A percentile compares a stretch with the other conserved stretches of the same genome.
phyloP scores from a whole-genome alignment of 306 rosid species.

The Quercus gilva region DNA sequence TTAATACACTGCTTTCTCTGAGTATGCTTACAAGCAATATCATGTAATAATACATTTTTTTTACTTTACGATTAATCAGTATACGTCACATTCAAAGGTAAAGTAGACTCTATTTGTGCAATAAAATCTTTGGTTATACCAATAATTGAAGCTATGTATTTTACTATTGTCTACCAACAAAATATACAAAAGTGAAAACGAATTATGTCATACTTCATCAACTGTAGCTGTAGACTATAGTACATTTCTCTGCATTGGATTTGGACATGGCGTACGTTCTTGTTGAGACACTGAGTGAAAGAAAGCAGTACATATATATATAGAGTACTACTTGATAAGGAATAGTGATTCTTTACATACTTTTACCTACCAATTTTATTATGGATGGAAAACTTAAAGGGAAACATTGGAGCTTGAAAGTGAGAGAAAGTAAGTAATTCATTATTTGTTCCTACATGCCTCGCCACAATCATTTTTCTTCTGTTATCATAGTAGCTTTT shows the following conservation, averaged over 20 bases:
- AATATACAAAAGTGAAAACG: too few species aligned
- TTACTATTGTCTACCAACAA: too few species aligned
- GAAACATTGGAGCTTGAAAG: not conserved
- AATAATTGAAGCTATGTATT: not conserved
- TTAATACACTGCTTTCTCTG: conserved; percentile 29
- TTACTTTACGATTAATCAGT: conserved; percentile 25
- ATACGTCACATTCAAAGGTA: conserved; percentile 4
- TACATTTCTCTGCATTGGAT: too few species aligned
- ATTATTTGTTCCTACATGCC: not conserved
- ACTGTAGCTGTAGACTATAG: too few species aligned
- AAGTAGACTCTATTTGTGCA: not conserved
- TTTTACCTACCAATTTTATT: not conserved
- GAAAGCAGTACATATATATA: not conserved
- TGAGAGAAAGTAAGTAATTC: not conserved
- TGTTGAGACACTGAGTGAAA: not conserved
- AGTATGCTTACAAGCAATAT: conserved; percentile 36
- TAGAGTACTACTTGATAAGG: not conserved
- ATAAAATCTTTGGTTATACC: too few species aligned
- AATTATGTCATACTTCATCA: too few species aligned
- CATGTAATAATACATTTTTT: conserved; percentile 4
- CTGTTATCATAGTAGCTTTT: too few species aligned
- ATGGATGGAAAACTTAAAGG: conserved; percentile 9
- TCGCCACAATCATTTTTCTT: not conserved
- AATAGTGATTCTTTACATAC: not conserved
- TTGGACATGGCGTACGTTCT: too few species aligned